Evolutionary conservation across 2,329 filamentous ascomycete genomes (phyloP), one percentile per base, ranked within the genome.

Genomic region (Calonectria henricotiae): DNA sequence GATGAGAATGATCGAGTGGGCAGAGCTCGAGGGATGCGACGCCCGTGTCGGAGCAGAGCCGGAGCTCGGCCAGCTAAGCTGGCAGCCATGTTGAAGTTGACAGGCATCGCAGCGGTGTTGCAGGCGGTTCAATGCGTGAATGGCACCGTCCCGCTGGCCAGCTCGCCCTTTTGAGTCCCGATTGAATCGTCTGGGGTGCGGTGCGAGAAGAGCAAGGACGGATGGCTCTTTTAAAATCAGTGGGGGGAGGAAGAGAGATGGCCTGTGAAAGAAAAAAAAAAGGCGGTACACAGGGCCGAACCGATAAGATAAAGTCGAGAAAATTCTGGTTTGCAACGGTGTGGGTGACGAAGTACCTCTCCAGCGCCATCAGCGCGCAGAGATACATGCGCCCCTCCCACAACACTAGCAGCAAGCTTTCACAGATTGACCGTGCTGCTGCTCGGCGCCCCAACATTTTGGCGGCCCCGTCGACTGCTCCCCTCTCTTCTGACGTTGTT

Each of bases 11-110:
- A 77, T 79, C 86, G 84, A 75, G 82, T 79, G 49, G 84, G 79
- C 74, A 85, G 81, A 73, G 82, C 79, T 73, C 83, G 78, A 66
- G 87, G 85, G 61, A 88, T 75, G 75, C 86, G 86, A 77, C 86
- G 85, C 78, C 85, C 85, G 81, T 87, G 85, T 80, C 88, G 87
- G 82, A 90, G 85, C 79, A 89, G 80, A 77, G 87, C 85, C 82
- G 89, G 88, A 78, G 88, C 87, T 79, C 88, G 86, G 79, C 88
- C 87, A 77, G 88, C 88, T 82, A 90, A 80, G 73, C 80, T 79
- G 75, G 79, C 75, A 69, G 81, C 79, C 77, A 83, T 80, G 76
- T 80, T 78, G 75, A 83, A 80, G 77, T 81, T 80, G 76, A 81
- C 79, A 79, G 81, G 82, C 83, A 84, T 84, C 74, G 77, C 72